These are phyloP conservation scores for Nicotiana tabacum DNA, from an alignment of 257 asterid genomes.

Conservation along the genomic window DNA sequence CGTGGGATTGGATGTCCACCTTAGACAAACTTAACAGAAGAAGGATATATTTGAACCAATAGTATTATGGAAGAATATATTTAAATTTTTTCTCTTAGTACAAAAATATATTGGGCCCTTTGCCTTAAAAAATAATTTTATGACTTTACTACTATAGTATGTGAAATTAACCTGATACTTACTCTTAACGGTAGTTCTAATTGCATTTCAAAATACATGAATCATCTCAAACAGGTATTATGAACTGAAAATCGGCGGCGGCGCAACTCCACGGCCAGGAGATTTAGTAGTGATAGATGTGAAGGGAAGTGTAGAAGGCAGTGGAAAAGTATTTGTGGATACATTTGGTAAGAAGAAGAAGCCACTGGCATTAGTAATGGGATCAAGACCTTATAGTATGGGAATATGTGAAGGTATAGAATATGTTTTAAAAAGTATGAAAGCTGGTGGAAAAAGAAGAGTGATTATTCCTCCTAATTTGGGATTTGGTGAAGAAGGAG, in stretches of 20 bases:
- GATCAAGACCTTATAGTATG: constrained; percentile 70
- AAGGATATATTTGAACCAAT: too few species aligned
- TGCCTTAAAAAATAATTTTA: background rate
- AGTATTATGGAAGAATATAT: too few species aligned
- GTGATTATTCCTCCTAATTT: constrained; percentile 57
- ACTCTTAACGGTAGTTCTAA: background rate
- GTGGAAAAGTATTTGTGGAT: constrained; percentile 57
- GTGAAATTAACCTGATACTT: background rate
- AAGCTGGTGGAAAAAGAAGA: constrained; percentile 76
- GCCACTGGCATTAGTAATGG: constrained; percentile 75
- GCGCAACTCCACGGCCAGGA: constrained; percentile 54
- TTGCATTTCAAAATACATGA: too few species aligned
- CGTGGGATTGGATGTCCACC: too few species aligned
- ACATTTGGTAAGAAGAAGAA: constrained; percentile 38
- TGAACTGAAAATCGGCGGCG: constrained; percentile 68
- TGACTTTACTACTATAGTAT: background rate
- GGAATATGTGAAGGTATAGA: constrained; percentile 90
- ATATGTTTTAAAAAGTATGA: constrained; percentile 49
- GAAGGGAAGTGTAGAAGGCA: constrained; percentile 55
- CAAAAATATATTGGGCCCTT: too few species aligned
- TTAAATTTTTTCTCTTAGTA: too few species aligned
- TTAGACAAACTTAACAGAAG: too few species aligned
- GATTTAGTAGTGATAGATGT: constrained; percentile 79
- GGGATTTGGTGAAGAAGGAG: constrained; percentile 83
- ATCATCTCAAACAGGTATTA: constrained; percentile 39